Percentiles rank a stretch among this genome's conserved stretches.
Evolutionary conservation across 768 basidiomycete species (phyloP).

Genomic region (Mycena galopus): DNA sequence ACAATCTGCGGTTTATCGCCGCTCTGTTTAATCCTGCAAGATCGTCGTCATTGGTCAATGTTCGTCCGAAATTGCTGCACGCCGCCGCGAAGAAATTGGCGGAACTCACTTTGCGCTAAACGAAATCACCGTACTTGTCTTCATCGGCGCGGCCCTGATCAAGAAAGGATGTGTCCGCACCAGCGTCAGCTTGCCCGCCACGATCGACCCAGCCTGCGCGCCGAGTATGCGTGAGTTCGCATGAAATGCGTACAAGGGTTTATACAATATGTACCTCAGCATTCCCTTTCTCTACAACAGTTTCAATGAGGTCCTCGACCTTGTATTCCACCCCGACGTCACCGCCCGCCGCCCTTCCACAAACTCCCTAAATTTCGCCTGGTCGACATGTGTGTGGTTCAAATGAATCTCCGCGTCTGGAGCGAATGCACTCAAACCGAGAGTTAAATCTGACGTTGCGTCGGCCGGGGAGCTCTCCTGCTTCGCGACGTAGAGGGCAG

Average conservation of each 20-base stretch:
- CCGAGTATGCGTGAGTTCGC: neutral
- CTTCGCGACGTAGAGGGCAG: constrained; percentile 17
- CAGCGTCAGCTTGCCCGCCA: constrained; percentile 30
- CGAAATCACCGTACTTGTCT: constrained; percentile 25
- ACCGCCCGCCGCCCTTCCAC: constrained; percentile 2
- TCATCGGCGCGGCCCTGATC: constrained; percentile 30
- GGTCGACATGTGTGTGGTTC: constrained; percentile 25
- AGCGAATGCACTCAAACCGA: constrained; percentile 11
- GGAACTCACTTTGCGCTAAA: constrained; percentile 31
- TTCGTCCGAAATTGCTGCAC: no score
- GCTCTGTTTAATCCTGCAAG: neutral
- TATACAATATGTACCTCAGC: neutral
- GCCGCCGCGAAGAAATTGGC: neutral
- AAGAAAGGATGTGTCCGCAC: constrained; percentile 20
- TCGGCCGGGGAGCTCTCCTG: neutral
- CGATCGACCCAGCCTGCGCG: constrained; percentile 27
- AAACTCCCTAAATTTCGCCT: constrained; percentile 12
- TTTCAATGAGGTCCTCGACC: constrained; percentile 28
- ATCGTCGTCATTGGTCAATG: neutral
- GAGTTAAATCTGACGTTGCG: constrained; percentile 18
- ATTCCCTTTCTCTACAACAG: constrained; percentile 20
- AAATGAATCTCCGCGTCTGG: constrained; percentile 31
- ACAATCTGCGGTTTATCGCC: neutral
- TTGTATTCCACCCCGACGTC: constrained; percentile 18
- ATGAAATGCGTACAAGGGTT: neutral